phyloP scores from a whole-genome alignment of 2,329 filamentous ascomycete genomes.

The Parastagonospora nodorum region DNA sequence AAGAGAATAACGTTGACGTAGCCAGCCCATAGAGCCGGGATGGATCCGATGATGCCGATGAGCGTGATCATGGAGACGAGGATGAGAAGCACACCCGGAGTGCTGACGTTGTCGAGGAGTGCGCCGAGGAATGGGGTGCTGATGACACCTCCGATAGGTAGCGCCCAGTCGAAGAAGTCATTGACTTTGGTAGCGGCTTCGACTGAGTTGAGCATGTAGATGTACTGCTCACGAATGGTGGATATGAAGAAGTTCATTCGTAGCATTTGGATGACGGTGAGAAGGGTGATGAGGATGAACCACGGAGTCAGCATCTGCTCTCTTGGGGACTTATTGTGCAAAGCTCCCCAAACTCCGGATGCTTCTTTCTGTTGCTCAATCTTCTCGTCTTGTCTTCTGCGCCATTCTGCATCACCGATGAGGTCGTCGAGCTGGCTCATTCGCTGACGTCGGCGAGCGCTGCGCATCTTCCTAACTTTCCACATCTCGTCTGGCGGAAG shows the following conservation, averaged over 20 bases:
- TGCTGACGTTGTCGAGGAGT: conserved; percentile 76
- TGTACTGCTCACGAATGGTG: conserved; percentile 81
- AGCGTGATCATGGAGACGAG: conserved; percentile 72
- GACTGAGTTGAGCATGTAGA: conserved; percentile 69
- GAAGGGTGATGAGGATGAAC: conserved; percentile 82
- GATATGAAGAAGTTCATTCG: conserved; percentile 90
- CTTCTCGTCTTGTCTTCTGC: conserved; percentile 62
- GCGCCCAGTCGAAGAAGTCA: conserved; percentile 80
- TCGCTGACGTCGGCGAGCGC: conserved; percentile 58
- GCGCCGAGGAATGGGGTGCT: conserved; percentile 83
- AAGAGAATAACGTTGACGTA: conserved; percentile 79
- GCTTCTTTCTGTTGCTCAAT: conserved; percentile 71
- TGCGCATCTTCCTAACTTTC: conserved; percentile 44
- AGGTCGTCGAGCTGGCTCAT: conserved; percentile 73
- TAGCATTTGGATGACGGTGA: conserved; percentile 66
- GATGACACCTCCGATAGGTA: conserved; percentile 78
- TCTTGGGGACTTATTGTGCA: conserved; percentile 72
- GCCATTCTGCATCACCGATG: conserved; percentile 67
- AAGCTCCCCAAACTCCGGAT: conserved; percentile 81
- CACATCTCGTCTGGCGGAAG: conserved; percentile 57
- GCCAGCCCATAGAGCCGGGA: conserved; percentile 71
- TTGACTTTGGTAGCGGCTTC: conserved; percentile 70
- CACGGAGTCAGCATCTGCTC: conserved; percentile 79
- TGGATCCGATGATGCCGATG: conserved; percentile 75
- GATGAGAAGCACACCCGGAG: conserved; percentile 68